Conservation (phyloP, 2,329 filamentous ascomycete genomes). For the Pseudogymnoascus pannorum region DNA sequence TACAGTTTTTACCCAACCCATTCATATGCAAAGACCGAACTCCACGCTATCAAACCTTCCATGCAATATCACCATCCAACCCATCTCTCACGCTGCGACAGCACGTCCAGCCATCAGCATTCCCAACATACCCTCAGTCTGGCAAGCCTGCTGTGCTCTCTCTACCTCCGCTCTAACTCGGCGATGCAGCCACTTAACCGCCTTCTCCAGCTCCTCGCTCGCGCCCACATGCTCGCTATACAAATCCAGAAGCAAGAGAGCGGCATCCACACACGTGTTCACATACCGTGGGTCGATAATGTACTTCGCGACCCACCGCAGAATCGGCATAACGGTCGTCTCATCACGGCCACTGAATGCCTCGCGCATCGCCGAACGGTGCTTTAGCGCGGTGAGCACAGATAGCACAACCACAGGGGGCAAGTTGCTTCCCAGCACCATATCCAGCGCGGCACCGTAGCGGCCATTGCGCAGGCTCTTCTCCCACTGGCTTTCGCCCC, state of each 20-base stretch:
- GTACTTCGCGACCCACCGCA: slow-evolving; percentile 75
- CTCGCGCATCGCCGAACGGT: slow-evolving; percentile 75
- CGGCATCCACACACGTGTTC: slow-evolving; percentile 73
- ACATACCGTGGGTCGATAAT: slow-evolving; percentile 79
- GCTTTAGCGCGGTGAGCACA: slow-evolving; percentile 73
- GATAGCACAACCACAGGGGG: slow-evolving; percentile 61
- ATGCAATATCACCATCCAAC: slow-evolving; percentile 3
- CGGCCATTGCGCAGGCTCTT: slow-evolving; percentile 68
- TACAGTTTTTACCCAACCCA: slow-evolving; percentile 7
- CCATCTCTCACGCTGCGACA: not conserved
- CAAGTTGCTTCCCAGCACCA: slow-evolving; percentile 57
- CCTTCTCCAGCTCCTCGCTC: slow-evolving; percentile 63
- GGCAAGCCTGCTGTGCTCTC: slow-evolving; percentile 72
- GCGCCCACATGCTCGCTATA: slow-evolving; percentile 75
- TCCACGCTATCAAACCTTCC: slow-evolving; percentile 9
- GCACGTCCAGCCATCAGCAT: slow-evolving; percentile 51
- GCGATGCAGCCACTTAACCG: slow-evolving; percentile 61
- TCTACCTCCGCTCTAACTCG: slow-evolving; percentile 73
- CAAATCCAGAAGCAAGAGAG: slow-evolving; percentile 74
- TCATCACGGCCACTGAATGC: slow-evolving; percentile 79
- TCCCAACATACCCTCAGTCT: slow-evolving; percentile 83
- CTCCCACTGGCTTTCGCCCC: slow-evolving; percentile 71
- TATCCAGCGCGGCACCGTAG: slow-evolving; percentile 72
- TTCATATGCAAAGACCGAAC: slow-evolving; percentile 9
- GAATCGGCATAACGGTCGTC: slow-evolving; percentile 68